Evolutionary conservation across 164 flowering plant species (phyloP).

Genomic region (Cinnamomum micranthum): DNA sequence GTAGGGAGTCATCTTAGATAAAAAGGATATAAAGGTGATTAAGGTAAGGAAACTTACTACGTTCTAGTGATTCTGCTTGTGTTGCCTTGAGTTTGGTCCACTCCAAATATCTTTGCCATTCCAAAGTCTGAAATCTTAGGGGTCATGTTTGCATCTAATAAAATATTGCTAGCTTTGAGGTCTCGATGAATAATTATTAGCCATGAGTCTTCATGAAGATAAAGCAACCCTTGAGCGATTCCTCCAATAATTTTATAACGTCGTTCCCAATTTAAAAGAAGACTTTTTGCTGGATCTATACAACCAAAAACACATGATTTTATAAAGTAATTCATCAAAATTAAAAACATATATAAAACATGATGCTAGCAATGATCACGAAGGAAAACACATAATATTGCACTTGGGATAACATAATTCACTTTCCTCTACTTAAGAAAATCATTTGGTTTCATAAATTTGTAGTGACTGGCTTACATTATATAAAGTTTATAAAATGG

Average conservation of each 20-base stretch:
- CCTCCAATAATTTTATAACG: constrained; percentile 30
- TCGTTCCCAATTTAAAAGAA: constrained; percentile 15
- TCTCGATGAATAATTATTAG: constrained; percentile 49
- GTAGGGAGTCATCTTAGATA: no score
- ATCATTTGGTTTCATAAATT: neutral
- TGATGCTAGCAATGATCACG: neutral
- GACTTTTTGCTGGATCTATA: neutral
- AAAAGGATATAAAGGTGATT: neutral
- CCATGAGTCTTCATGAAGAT: constrained; percentile 57
- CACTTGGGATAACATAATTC: neutral
- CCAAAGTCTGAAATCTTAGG: constrained; percentile 53
- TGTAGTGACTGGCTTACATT: neutral
- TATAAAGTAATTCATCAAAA: neutral
- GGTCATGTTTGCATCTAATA: constrained; percentile 40
- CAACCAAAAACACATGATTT: neutral
- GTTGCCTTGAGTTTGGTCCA: constrained; percentile 19
- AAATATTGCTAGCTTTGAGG: constrained; percentile 52
- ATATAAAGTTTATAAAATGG: neutral
- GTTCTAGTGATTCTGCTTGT: constrained; percentile 30
- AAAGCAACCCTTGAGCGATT: constrained; percentile 47
- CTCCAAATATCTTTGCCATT: constrained; percentile 34
- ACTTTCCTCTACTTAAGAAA: neutral
- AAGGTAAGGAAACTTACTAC: constrained; percentile 20
- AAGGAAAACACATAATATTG: neutral
- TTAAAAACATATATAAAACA: neutral